Conservation (phyloP, 768 basidiomycete species). For the Hygrophoropsis aurantiaca region DNA sequence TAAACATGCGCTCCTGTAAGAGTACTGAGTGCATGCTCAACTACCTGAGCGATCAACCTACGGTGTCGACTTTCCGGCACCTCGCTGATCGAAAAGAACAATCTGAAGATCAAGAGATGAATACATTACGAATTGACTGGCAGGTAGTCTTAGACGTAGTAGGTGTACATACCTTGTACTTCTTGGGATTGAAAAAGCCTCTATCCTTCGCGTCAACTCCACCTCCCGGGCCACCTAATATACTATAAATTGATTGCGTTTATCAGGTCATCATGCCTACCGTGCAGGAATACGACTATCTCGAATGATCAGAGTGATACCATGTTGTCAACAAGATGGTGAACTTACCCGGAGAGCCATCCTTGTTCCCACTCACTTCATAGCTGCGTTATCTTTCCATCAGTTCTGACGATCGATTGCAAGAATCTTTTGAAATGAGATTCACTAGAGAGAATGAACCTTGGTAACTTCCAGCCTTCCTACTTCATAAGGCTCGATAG, state of each 20-base stretch:
- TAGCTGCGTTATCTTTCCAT: conserved; percentile 48
- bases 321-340: neutral
- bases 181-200: conserved; percentile 77
- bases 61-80: conserved; percentile 85
- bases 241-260: neutral
- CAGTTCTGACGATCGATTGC: neutral
- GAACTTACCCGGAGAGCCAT: conserved; percentile 66
- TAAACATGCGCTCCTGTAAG: conserved; percentile 62
- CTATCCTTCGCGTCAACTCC: conserved; percentile 69
- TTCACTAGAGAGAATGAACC: conserved; percentile 75
- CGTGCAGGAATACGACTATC: conserved; percentile 79
- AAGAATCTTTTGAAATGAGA: conserved; percentile 14
- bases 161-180: conserved; percentile 64
- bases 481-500: conserved; percentile 61
- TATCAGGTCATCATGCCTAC: conserved; percentile 31
- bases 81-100: conserved; percentile 87
- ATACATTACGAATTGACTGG: conserved; percentile 7
- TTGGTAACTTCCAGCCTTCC: conserved; percentile 72
- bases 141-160: neutral
- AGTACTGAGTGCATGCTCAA: conserved; percentile 6
- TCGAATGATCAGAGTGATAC: neutral
- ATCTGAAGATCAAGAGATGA: conserved; percentile 46
- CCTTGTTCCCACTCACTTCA: conserved; percentile 76
- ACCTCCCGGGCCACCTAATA: conserved; percentile 76
- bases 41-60: conserved; percentile 42